Evolutionary conservation across 495 filamentous ascomycete species (phyloP).

Genomic region (Usnea hakonensis): DNA sequence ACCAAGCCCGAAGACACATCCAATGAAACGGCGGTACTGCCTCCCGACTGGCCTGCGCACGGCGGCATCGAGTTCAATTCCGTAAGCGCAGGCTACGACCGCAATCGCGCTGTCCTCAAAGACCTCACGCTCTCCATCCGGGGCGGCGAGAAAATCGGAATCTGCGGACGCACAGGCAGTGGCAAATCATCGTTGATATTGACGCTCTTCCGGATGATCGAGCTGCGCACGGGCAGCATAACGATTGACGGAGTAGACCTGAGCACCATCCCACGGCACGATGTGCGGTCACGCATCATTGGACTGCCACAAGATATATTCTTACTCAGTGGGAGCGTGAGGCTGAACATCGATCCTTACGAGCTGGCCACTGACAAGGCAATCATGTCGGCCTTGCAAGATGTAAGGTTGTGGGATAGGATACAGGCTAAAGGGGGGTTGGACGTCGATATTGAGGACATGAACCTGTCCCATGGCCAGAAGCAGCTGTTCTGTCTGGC

Average conservation of each 20-base stretch:
- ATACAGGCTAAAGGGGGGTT: slow-evolving; percentile 46
- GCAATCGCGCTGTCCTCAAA: slow-evolving; percentile 34
- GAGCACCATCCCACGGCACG: slow-evolving; percentile 38
- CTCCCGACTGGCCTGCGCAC: slow-evolving; percentile 41
- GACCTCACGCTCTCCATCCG: slow-evolving; percentile 44
- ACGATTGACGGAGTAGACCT: slow-evolving; percentile 43
- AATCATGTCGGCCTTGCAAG: slow-evolving; percentile 40
- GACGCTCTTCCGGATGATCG: slow-evolving; percentile 48
- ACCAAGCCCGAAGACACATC: slow-evolving; percentile 43
- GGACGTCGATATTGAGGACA: slow-evolving; percentile 41
- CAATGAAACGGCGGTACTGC: slow-evolving; percentile 33
- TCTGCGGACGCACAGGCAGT: slow-evolving; percentile 32
- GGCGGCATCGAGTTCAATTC: slow-evolving; percentile 46
- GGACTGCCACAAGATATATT: slow-evolving; percentile 54
- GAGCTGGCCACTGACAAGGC: slow-evolving; percentile 29
- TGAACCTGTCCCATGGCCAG: slow-evolving; percentile 53
- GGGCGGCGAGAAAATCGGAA: slow-evolving; percentile 51
- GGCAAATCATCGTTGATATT: slow-evolving; percentile 45
- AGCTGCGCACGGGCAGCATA: slow-evolving; percentile 36
- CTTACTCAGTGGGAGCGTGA: slow-evolving; percentile 40
- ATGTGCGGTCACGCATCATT: slow-evolving; percentile 42
- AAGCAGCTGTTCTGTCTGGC: slow-evolving; percentile 59
- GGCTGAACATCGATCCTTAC: slow-evolving; percentile 41
- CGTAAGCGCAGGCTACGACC: slow-evolving; percentile 37
- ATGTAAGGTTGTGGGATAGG: slow-evolving; percentile 42